Percentiles rank a stretch among this genome's conserved stretches.
phyloP scores from a whole-genome alignment of 1,284 basidiomycete species.

The Abortiporus biennis region DNA sequence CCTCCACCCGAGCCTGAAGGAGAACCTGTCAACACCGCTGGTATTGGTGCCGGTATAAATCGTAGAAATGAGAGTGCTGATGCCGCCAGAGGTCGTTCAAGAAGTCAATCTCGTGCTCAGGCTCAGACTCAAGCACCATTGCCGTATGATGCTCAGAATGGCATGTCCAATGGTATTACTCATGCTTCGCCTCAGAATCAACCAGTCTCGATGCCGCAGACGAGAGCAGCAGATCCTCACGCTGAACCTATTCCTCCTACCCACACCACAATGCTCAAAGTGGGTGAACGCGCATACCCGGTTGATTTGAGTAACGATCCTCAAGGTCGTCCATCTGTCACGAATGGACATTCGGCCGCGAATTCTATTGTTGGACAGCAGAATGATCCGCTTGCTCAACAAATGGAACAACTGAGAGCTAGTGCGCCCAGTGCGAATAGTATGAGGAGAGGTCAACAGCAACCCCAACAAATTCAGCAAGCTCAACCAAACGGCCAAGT shows the following conservation, averaged over 20 bases:
- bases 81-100: conserved; percentile 21
- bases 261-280: conserved; percentile 56
- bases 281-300: conserved; percentile 58
- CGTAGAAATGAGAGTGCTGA: conserved; percentile 10
- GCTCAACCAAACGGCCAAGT: conserved; percentile 19
- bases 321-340: conserved; percentile 10
- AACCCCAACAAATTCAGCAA: too few relatives aligned
- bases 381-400: conserved; percentile 55
- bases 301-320: conserved; percentile 63
- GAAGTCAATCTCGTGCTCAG: conserved; percentile 23
- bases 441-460: conserved; percentile 29
- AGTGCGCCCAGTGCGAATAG: conserved; percentile 15
- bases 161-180: conserved; percentile 20
- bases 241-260: conserved; percentile 52
- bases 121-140: conserved; percentile 5
- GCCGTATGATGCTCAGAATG: conserved; percentile 3
- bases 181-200: conserved; percentile 9
- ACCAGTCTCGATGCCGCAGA: conserved; percentile 9
- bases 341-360: conserved; percentile 10
- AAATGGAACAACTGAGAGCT: conserved; percentile 41
- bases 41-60: conserved; percentile 52
- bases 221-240: conserved; percentile 39
- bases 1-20: conserved; percentile 33
- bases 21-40: conserved; percentile 50
- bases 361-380: conserved; percentile 33